Conservation (phyloP, 805 yeast species). For the Saccharomycopsis guyanensis region DNA sequence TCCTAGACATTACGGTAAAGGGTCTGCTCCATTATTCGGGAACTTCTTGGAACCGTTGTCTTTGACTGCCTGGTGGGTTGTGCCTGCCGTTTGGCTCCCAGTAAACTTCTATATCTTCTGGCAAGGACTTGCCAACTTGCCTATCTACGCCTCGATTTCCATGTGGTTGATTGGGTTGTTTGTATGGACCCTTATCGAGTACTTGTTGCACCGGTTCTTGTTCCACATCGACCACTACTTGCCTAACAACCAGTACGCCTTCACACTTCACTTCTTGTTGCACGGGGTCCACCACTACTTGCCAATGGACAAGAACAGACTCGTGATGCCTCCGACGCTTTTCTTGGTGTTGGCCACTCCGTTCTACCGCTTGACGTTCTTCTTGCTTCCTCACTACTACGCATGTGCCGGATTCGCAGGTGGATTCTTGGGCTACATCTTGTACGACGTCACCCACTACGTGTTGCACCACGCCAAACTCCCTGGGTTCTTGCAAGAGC, state of each 20-base stretch:
- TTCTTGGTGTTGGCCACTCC: constrained; percentile 70
- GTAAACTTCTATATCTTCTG: constrained; percentile 57
- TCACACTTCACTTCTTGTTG: constrained; percentile 77
- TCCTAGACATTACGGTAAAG: constrained; percentile 96
- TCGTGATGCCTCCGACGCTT: constrained; percentile 95
- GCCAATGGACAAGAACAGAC: constrained; percentile 91
- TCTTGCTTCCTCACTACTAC: constrained; percentile 66
- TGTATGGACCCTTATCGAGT: constrained; percentile 92
- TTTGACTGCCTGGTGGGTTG: constrained; percentile 90
- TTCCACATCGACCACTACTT: constrained; percentile 86
- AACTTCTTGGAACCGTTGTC: constrained; percentile 89
- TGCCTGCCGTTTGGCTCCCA: constrained; percentile 85
- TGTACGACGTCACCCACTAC: constrained; percentile 92
- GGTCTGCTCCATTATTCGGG: constrained; percentile 93
- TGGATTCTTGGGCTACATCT: constrained; percentile 86
- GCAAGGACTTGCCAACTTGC: constrained; percentile 46
- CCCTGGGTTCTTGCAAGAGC: constrained; percentile 66
- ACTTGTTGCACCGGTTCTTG: constrained; percentile 77
- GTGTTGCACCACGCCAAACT: constrained; percentile 81
- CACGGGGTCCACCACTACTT: constrained; percentile 97
- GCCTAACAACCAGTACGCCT: constrained; percentile 71
- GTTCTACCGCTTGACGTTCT: constrained; percentile 69
- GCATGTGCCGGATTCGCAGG: constrained; percentile 96
- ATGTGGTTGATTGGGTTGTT: constrained; percentile 76
- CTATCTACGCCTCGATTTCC: constrained; percentile 37